Evolutionary conservation across 2,329 filamentous ascomycete species (phyloP).

Genomic region (Daldinia eschscholtzii): DNA sequence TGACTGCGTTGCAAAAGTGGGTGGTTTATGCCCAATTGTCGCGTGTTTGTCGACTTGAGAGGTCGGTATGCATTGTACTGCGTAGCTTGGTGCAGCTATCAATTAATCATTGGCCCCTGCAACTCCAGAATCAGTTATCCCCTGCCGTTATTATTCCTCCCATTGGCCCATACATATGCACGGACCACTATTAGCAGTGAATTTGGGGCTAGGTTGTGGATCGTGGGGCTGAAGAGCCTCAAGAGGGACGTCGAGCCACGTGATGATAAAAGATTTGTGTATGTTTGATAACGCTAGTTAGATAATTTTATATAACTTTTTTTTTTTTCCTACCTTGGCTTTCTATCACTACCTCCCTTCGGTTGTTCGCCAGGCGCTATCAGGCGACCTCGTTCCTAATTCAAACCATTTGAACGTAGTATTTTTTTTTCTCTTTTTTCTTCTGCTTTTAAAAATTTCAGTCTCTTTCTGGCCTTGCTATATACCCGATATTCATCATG

Average conservation of each 20-base stretch:
- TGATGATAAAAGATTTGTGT: constrained; percentile 35
- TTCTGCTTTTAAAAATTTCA: not conserved
- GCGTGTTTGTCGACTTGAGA: constrained; percentile 27
- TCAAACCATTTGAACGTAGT: not conserved
- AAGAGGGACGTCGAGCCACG: constrained; percentile 29
- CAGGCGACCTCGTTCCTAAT: not conserved
- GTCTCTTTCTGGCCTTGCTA: constrained; percentile 1
- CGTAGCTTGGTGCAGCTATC: not conserved
- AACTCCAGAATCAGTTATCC: constrained; percentile 18
- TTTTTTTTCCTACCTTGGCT: constrained; percentile 15
- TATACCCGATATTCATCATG: constrained; percentile 50
- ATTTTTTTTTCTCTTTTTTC: not conserved
- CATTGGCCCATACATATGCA: constrained; percentile 12
- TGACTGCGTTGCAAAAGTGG: constrained; percentile 8
- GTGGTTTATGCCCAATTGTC: constrained; percentile 38
- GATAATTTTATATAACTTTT: constrained; percentile 23
- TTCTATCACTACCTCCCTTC: not conserved
- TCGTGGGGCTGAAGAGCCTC: constrained; percentile 36
- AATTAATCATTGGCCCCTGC: constrained; percentile 29
- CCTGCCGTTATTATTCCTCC: constrained; percentile 7
- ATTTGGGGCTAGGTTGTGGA: constrained; percentile 14
- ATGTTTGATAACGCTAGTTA: constrained; percentile 20
- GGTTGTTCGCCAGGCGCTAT: not conserved
- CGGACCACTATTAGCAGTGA: constrained; percentile 1
- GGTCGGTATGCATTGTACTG: not conserved